Base-by-base conservation (phyloP, 2,329 filamentous ascomycete genomes). In the Xylaria arbuscula region DNA sequence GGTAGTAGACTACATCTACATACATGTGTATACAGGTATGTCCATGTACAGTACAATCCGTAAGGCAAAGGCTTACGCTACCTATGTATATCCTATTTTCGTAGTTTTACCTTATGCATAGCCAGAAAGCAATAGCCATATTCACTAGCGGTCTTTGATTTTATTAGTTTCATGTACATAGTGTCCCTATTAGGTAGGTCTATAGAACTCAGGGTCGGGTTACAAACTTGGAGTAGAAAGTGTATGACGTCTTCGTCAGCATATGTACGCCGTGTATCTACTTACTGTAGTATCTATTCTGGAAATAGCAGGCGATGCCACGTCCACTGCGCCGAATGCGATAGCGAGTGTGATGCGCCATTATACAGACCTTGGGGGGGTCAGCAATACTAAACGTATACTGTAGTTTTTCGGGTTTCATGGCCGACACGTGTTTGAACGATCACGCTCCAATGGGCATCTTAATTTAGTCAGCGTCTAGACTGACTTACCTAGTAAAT, bases 241-340 rank as follows among this genome's bases (percentile, higher is more conserved):
- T 54, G 56, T 48, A 59, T 59, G 56, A 59, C 56, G 56, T 59
- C 42, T 34, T 11, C n/a, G 17, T 48, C 24, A 48, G 42, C 4
- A 47, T 36, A 28, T 28, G n/a, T n/a, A n/a, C n/a, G 34, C 45
- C 45, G 45, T 19, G 45, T 47, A 22, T 22, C n/a, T 28, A n/a
- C n/a, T n/a, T n/a, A n/a, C n/a, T n/a, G n/a, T n/a, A n/a, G n/a
- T n/a, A 45, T 45, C 17, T 47, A 47, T 47, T 47, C 19, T 47
- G n/a, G 19, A 47, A 47, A 22, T 22, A 47, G 45, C 45, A 10
- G n/a, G 45, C n/a, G 45, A 47, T 47, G 19, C n/a, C 45, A 47
- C 17, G 40, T 42, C 40, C 13, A 17, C 17, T 19, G 6, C 8
- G 4, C 45, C 8, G 45, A 45, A 48, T 48, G 45, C 19, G 45